These are phyloP conservation scores for Kodamaea anthophila DNA, from an alignment of 1,139 yeast species.

Conservation along the genomic window DNA sequence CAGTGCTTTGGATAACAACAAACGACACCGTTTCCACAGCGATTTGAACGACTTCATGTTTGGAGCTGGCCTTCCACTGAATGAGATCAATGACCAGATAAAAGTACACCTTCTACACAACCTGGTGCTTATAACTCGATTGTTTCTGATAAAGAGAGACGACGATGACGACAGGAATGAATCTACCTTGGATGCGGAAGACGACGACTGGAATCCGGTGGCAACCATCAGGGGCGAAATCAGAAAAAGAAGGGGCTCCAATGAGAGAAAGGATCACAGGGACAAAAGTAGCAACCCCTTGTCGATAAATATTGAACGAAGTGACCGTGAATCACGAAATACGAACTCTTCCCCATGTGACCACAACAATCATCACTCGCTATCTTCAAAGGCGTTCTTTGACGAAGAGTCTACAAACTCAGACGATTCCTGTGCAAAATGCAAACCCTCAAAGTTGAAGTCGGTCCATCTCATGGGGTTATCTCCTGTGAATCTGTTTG, in stretches of 20 bases:
- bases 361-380: no score
- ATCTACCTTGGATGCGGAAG: slow-evolving; percentile 1
- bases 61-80: slow-evolving; percentile 51
- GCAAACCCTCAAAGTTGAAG: no score
- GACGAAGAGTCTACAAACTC: no score
- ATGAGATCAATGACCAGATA: slow-evolving; percentile 39
- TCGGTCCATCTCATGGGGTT: no score
- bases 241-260: not conserved
- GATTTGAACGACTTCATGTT: slow-evolving; percentile 50
- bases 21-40: slow-evolving; percentile 32
- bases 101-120: slow-evolving; percentile 45
- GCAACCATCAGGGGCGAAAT: slow-evolving; percentile 24
- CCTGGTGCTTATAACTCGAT: slow-evolving; percentile 40
- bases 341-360: not conserved
- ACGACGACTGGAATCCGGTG: slow-evolving; percentile 25
- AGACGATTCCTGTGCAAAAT: no score
- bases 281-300: not conserved
- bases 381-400: no score
- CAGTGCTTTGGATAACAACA: slow-evolving; percentile 26
- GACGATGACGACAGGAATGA: slow-evolving; percentile 9
- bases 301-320: no score
- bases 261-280: slow-evolving; percentile 4
- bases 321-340: not conserved
- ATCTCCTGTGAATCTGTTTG: slow-evolving; percentile 24
- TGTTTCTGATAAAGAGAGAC: slow-evolving; percentile 36